Evolutionary conservation across 2,329 filamentous ascomycete genomes (phyloP).

Genomic region (Pyrenochaeta sp.): DNA sequence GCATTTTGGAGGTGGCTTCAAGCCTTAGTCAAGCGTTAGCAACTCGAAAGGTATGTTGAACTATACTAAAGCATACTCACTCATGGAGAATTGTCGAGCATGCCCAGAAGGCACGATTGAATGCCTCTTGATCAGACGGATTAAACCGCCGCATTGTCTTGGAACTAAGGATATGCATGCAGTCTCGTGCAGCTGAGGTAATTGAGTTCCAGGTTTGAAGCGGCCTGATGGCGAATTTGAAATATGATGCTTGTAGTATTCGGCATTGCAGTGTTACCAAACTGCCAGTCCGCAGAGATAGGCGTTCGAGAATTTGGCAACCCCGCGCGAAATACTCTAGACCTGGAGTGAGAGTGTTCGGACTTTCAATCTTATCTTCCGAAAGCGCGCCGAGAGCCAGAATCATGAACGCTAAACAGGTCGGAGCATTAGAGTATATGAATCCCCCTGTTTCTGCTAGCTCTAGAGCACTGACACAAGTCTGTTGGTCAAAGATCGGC

Average conservation of each 20-base stretch:
- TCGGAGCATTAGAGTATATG: constrained; percentile 14
- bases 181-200: constrained; percentile 30
- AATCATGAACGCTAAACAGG: constrained; percentile 31
- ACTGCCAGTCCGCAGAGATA: constrained; percentile 29
- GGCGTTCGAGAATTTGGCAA: constrained; percentile 26
- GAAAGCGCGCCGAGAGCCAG: constrained; percentile 32
- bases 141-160: constrained; percentile 23
- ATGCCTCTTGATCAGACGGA: constrained; percentile 25
- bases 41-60: neutral
- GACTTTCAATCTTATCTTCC: constrained; percentile 22
- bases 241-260: constrained; percentile 35
- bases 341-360: constrained; percentile 24
- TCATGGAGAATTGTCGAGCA: constrained; percentile 34
- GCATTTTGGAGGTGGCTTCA: constrained; percentile 39
- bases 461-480: constrained; percentile 27
- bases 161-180: constrained; percentile 35
- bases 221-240: constrained; percentile 33
- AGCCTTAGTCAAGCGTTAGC: constrained; percentile 9
- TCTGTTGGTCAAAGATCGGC: constrained; percentile 31
- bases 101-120: constrained; percentile 38
- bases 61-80: neutral
- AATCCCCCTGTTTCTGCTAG: constrained; percentile 18
- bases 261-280: constrained; percentile 32
- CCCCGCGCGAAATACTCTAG: constrained; percentile 34
- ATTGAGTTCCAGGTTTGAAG: constrained; percentile 36